Conservation (phyloP, 2,329 filamentous ascomycete species). For the Talaromyces rugulosus region DNA sequence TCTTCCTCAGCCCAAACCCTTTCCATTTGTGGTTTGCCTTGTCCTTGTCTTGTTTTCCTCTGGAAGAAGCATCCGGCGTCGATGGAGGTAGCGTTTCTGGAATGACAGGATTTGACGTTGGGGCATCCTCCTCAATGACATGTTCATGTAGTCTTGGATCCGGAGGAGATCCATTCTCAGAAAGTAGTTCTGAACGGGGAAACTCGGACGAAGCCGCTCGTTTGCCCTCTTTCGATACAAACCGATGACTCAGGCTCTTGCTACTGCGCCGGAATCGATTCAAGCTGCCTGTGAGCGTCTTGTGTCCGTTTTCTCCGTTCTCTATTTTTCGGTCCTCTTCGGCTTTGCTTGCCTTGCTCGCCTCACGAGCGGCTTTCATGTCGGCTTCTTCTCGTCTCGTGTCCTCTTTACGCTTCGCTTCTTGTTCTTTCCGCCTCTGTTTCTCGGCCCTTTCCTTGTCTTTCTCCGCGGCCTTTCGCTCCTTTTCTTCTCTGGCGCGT, state of each 20-base stretch:
- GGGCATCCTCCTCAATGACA: conserved; percentile 12
- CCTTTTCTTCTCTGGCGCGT: conserved; percentile 53
- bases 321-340: conserved; percentile 43
- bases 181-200: conserved; percentile 4
- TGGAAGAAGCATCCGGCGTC: background rate
- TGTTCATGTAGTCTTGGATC: conserved; percentile 9
- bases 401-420: conserved; percentile 47
- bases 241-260: conserved; percentile 75
- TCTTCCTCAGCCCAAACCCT: conserved; percentile 42
- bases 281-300: conserved; percentile 44
- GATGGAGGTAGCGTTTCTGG: background rate
- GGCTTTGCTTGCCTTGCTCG: conserved; percentile 60
- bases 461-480: conserved; percentile 47
- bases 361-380: conserved; percentile 59
- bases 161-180: conserved; percentile 8
- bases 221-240: conserved; percentile 39
- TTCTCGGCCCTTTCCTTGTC: conserved; percentile 52
- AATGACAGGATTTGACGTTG: background rate
- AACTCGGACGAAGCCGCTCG: conserved; percentile 23
- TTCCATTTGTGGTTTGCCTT: conserved; percentile 28
- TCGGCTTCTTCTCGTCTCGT: conserved; percentile 56
- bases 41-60: conserved; percentile 12
- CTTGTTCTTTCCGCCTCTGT: conserved; percentile 55
- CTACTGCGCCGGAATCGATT: conserved; percentile 66
- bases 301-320: conserved; percentile 16